phyloP scores from a whole-genome alignment of 2,329 filamentous ascomycete species.

The Aspergillus neotritici region DNA sequence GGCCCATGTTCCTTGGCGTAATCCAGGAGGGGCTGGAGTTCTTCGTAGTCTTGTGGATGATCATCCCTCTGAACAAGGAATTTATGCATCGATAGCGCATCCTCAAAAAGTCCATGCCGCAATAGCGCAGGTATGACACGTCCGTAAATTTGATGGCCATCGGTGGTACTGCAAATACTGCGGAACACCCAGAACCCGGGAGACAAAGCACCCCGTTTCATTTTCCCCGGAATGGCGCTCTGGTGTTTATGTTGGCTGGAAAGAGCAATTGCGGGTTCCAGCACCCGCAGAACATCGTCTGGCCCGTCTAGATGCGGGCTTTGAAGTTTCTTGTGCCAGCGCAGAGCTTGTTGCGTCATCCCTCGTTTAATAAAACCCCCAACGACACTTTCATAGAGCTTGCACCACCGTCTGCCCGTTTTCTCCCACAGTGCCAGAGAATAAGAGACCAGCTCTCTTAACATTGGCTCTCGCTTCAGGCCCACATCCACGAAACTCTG shows the following conservation, averaged over 20 bases:
- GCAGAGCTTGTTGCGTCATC: slow-evolving; percentile 25
- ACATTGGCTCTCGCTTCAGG: slow-evolving; percentile 27
- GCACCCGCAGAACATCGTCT: slow-evolving; percentile 26
- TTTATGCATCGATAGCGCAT: slow-evolving; percentile 44
- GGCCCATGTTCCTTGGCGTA: slow-evolving; percentile 32
- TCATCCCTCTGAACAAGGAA: slow-evolving; percentile 40
- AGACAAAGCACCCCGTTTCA: slow-evolving; percentile 8
- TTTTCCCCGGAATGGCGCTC: slow-evolving; percentile 8
- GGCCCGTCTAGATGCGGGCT: slow-evolving; percentile 25
- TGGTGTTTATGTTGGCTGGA: slow-evolving; percentile 14
- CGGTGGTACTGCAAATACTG: slow-evolving; percentile 36
- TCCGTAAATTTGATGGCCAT: slow-evolving; percentile 40
- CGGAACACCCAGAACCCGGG: slow-evolving; percentile 34
- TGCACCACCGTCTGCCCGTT: slow-evolving; percentile 35
- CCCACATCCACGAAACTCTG: slow-evolving; percentile 34
- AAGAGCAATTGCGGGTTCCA: slow-evolving; percentile 23
- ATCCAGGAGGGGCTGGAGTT: slow-evolving; percentile 38
- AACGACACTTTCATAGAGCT: slow-evolving; percentile 35
- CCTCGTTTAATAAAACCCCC: slow-evolving; percentile 30
- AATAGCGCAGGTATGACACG: slow-evolving; percentile 40
- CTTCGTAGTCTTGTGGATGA: slow-evolving; percentile 34
- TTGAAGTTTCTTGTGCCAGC: slow-evolving; percentile 37
- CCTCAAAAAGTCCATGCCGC: slow-evolving; percentile 29
- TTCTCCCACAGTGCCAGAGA: slow-evolving; percentile 36
- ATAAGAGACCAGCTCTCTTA: slow-evolving; percentile 32